These are phyloP conservation scores for Tricholomella constricta DNA, from an alignment of 768 basidiomycete species.

Conservation along the genomic window DNA sequence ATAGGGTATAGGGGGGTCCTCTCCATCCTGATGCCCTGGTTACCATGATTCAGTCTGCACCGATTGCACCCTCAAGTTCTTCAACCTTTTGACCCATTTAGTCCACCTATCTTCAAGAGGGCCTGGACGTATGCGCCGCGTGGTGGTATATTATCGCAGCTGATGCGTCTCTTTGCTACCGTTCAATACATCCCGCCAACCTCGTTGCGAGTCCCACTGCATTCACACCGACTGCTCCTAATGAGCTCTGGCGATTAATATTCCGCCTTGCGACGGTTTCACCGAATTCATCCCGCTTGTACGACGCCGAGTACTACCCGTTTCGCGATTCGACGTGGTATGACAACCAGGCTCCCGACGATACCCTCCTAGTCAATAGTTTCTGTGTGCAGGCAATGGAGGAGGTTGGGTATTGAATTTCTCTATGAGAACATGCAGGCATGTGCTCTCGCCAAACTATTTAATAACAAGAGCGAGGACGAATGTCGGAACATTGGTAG, in stretches of 20 bases:
- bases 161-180: too few species aligned
- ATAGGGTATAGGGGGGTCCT: too few species aligned
- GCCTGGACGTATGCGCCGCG: too few species aligned
- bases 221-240: background rate
- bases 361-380: background rate
- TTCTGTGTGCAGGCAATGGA: background rate
- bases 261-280: conserved; percentile 3
- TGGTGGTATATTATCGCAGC: too few species aligned
- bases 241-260: conserved; percentile 1
- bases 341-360: background rate
- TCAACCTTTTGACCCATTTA: too few species aligned
- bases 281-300: background rate
- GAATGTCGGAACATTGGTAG: background rate
- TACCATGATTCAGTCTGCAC: too few species aligned
- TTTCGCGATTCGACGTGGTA: conserved; percentile 3
- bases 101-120: too few species aligned
- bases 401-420: background rate
- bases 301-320: background rate
- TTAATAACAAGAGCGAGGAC: background rate
- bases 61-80: too few species aligned
- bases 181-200: too few species aligned
- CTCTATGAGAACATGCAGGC: background rate
- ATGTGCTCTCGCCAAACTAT: background rate
- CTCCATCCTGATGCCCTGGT: too few species aligned
- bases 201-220: too few species aligned